These are phyloP conservation scores for Fraxinus baroniana DNA, from an alignment of 305 asterid genomes.

Conservation along the genomic window DNA sequence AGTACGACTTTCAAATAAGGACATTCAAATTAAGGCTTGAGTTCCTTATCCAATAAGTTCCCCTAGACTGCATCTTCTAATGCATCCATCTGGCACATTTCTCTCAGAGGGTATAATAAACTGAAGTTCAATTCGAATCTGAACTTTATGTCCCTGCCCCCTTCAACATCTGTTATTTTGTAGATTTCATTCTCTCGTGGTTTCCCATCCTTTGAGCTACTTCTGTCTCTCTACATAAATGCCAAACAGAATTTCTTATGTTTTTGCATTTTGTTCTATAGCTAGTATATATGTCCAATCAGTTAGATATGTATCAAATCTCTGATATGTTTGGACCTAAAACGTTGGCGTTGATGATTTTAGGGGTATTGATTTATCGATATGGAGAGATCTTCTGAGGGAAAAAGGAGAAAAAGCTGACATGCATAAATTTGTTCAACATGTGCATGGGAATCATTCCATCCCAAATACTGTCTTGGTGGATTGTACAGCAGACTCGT, in stretches of 20 bases:
- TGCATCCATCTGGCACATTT: background rate
- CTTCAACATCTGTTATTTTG: background rate
- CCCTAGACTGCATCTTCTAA: background rate
- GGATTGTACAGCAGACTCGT: constrained; percentile 92
- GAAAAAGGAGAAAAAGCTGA: constrained; percentile 72
- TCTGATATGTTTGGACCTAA: background rate
- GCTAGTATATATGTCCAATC: background rate
- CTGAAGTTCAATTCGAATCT: background rate
- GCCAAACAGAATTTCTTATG: background rate
- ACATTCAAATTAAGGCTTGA: background rate
- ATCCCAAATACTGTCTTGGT: constrained; percentile 89
- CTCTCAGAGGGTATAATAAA: background rate
- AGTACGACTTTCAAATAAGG: background rate
- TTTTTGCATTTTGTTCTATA: background rate
- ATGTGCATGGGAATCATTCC: constrained; percentile 79
- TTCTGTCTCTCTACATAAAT: background rate
- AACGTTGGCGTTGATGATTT: constrained; percentile 17
- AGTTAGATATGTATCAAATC: background rate
- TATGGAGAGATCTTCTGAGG: constrained; percentile 69
- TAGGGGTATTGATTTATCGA: constrained; percentile 83
- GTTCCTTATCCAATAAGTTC: background rate
- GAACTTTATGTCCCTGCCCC: background rate
- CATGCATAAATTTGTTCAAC: constrained; percentile 75
- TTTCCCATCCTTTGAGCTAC: background rate
- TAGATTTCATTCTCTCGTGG: background rate